Evolutionary conservation across 148 eudicot genomes (phyloP), one percentile per base, ranked within the genome.

Genomic region (Cornus controversa): DNA sequence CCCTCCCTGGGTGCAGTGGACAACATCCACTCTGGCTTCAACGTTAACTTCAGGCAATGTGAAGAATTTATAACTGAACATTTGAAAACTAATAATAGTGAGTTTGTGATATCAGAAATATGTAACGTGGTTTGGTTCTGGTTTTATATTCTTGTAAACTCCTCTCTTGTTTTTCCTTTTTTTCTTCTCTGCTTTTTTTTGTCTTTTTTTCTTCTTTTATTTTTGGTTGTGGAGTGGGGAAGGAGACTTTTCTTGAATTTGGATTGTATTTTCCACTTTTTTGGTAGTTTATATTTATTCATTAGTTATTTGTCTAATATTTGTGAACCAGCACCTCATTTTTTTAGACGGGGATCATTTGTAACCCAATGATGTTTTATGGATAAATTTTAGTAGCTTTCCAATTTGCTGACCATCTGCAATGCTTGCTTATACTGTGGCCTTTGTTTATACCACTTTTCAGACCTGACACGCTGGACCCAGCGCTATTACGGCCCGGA

Each of bases 391-490:
- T 10, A 62, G n/a, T 72, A 47, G 50, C 40, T 76, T 68, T 77
- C 11, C 15, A 45, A 45, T 25, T 28, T 29, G 10, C 63, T 28
- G 16, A 40, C 24, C 22, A 22, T 53, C 14, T 37, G 53, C 22
- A 40, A 40, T 40, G 7, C 45, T 8, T 72, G 70, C 74, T 62
- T 45, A 73, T 28, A 16, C 25, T 27, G n/a, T 45, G 36, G 45
- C 66, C 11, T 57, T 36, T 68, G 73, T 54, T 40, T 69, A 13
- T 54, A 50, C 53, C 67, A 54, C 25, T 22, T 80, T 47, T 15
- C 87, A 91, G 97, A 69, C 97, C 96, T 26, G 96, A 91, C 85
- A 95, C 96, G 3, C 89, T 93, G 82, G 97, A 95, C 82, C 97
- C 97, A 29, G 97, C 98, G 5, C 86, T 95, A 45, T 62, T 91